These are phyloP conservation scores for Salix brachista DNA, from an alignment of 345 rosid species.

Conservation along the genomic window DNA sequence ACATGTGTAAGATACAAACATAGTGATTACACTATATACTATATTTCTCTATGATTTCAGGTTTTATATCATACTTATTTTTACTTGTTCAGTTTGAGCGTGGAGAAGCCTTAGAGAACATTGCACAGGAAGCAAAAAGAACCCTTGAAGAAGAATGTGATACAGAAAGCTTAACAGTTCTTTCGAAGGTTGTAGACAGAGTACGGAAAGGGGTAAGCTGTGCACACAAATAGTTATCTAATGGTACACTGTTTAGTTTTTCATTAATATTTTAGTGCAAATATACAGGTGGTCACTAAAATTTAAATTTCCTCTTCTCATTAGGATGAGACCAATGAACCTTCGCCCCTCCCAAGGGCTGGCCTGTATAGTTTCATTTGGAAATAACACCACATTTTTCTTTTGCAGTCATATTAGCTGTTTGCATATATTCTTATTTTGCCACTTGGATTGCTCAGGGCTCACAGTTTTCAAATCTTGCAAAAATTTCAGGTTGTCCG, in stretches of 20 bases:
- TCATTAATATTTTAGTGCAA: neutral
- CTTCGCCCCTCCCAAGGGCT: too few relatives aligned
- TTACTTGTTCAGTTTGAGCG: conserved; percentile 71
- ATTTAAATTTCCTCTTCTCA: neutral
- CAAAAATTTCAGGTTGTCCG: conserved; percentile 67
- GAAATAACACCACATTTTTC: too few relatives aligned
- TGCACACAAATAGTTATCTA: neutral
- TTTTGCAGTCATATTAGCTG: too few relatives aligned
- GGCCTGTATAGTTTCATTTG: neutral
- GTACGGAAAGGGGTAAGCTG: conserved; percentile 75
- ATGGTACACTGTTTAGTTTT: neutral
- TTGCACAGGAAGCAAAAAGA: conserved; percentile 62
- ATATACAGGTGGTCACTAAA: neutral
- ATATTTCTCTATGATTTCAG: neutral
- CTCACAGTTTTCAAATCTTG: conserved; percentile 11
- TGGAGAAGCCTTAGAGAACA: conserved; percentile 87
- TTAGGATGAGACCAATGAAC: neutral
- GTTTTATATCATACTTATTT: conserved; percentile 1
- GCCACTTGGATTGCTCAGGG: conserved; percentile 18
- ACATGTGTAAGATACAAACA: neutral
- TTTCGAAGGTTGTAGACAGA: conserved; percentile 79
- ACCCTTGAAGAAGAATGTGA: conserved; percentile 78
- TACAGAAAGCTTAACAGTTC: conserved; percentile 70
- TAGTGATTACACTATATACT: neutral
- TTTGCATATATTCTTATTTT: conserved; percentile 3